These are phyloP conservation scores for Spongiforma sp. DNA, from an alignment of 1,284 basidiomycete species.

Conservation along the genomic window DNA sequence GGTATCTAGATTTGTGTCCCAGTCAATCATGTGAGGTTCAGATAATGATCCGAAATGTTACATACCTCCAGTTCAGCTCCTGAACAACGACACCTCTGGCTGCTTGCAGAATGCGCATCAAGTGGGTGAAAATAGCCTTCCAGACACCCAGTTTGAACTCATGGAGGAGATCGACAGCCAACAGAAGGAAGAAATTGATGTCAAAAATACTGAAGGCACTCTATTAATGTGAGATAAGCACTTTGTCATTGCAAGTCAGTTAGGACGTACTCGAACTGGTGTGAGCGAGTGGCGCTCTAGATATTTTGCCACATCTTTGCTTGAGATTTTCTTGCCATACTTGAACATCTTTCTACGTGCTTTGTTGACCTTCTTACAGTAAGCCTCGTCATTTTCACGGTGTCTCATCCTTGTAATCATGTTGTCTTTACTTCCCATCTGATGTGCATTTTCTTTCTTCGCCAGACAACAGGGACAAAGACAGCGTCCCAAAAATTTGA, in stretches of 20 bases:
- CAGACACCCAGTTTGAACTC: not conserved
- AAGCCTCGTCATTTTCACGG: not conserved
- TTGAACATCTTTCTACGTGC: not conserved
- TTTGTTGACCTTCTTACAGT: not conserved
- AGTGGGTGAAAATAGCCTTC: not conserved
- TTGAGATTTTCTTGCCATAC: not conserved
- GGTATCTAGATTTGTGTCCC: too few relatives aligned
- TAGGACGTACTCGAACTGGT: not conserved
- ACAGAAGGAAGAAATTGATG: not conserved
- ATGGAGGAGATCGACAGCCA: not conserved
- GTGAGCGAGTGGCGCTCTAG: not conserved
- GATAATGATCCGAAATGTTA: too few relatives aligned
- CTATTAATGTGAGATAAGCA: not conserved
- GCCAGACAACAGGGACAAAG: not conserved
- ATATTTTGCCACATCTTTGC: constrained; percentile 1
- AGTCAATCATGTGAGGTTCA: too few relatives aligned
- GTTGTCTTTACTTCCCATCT: not conserved
- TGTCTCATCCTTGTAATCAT: not conserved
- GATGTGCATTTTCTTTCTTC: not conserved
- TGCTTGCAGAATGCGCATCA: not conserved
- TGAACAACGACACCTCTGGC: too few relatives aligned
- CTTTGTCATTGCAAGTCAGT: not conserved
- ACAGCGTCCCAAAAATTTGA: not conserved
- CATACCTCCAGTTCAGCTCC: too few relatives aligned
- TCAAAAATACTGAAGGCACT: too few relatives aligned